These are phyloP conservation scores for Cytospora piceae DNA, from an alignment of 2,329 filamentous ascomycete species.

Conservation along the genomic window DNA sequence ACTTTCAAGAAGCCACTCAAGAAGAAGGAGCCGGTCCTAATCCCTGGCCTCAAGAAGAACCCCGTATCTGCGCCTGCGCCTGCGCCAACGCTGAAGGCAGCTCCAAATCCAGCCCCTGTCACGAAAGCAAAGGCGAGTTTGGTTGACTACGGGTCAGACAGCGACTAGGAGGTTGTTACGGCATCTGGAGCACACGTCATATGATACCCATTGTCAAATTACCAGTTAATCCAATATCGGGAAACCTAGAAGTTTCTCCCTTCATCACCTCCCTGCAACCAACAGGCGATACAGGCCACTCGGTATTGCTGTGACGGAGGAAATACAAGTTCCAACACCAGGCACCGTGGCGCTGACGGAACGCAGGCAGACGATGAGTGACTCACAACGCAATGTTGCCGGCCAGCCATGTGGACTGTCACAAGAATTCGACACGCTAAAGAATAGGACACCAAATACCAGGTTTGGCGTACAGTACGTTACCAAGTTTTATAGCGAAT, in stretches of 20 bases:
- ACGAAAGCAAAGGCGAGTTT: slow-evolving; percentile 18
- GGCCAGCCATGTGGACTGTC: too few relatives aligned
- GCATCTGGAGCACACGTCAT: slow-evolving; percentile 15
- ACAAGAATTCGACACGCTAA: too few relatives aligned
- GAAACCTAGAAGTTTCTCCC: neutral
- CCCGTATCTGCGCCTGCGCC: slow-evolving; percentile 35
- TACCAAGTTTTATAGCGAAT: too few relatives aligned
- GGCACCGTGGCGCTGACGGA: too few relatives aligned
- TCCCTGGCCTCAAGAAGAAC: slow-evolving; percentile 89
- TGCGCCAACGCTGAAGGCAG: neutral
- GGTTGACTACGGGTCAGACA: slow-evolving; percentile 23
- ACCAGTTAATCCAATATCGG: neutral
- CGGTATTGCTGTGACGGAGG: neutral
- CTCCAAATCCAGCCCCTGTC: slow-evolving; percentile 6
- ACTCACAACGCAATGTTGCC: too few relatives aligned
- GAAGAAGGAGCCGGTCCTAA: slow-evolving; percentile 79
- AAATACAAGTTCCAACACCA: neutral
- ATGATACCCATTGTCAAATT: slow-evolving; percentile 18
- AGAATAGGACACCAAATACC: too few relatives aligned
- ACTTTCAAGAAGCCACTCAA: slow-evolving; percentile 78
- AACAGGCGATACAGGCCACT: neutral
- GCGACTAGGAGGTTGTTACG: slow-evolving; percentile 11
- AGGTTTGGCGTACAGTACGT: too few relatives aligned
- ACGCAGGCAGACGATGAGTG: too few relatives aligned
- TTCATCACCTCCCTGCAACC: neutral